Conservation (phyloP, 768 basidiomycete genomes). For the Hygrocybe coccinea region DNA sequence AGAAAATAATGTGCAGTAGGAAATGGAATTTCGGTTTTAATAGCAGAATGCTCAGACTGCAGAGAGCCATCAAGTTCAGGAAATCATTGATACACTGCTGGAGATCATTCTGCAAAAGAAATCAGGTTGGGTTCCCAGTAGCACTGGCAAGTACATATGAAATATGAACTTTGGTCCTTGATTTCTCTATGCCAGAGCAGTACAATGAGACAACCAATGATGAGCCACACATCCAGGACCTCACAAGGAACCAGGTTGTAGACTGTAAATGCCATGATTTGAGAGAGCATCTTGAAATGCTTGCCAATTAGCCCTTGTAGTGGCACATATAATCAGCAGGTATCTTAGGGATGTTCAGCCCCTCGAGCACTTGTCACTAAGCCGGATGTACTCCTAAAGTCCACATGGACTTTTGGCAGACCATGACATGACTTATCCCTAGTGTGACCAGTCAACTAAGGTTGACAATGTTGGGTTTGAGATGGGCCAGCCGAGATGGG, state of each 20-base stretch:
- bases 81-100: constrained; percentile 22
- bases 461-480: too few species aligned
- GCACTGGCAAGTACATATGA: too few species aligned
- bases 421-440: too few species aligned
- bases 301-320: constrained; percentile 29
- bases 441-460: too few species aligned
- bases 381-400: too few species aligned
- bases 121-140: too few species aligned
- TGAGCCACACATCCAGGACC: constrained; percentile 19
- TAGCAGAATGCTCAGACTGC: constrained; percentile 23
- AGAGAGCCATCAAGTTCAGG: constrained; percentile 12
- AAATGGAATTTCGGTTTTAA: constrained; percentile 32
- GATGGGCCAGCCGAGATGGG: too few species aligned
- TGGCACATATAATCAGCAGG: constrained; percentile 31
- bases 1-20: constrained; percentile 24
- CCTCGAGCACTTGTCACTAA: too few species aligned
- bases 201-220: constrained; percentile 17
- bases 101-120: constrained; percentile 5
- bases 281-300: constrained; percentile 26
- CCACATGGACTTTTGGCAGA: too few species aligned
- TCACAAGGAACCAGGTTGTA: constrained; percentile 21
- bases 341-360: too few species aligned
- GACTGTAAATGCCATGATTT: constrained; percentile 27
- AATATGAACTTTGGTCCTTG: constrained; percentile 6
- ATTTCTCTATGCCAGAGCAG: constrained; percentile 30